These are phyloP conservation scores for Amaranthus cruentus DNA, from an alignment of 148 eudicot species.

Conservation along the genomic window DNA sequence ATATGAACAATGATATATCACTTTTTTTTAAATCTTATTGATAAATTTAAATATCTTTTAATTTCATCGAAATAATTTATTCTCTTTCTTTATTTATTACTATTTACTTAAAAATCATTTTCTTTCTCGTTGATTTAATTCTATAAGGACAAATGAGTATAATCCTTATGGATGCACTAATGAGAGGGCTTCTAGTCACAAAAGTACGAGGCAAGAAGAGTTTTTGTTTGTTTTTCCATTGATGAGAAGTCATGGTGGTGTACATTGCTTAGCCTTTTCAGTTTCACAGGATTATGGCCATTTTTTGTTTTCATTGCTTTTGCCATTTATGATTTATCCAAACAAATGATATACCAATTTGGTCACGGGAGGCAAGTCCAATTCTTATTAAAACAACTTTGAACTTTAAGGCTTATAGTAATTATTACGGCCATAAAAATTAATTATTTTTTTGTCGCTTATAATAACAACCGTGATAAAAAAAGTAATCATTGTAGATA, in stretches of 20 bases:
- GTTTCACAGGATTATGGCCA: conserved; percentile 9
- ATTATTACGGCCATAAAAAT: too few relatives aligned
- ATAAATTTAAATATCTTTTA: neutral
- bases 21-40: too few relatives aligned
- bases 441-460: too few relatives aligned
- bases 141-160: too few relatives aligned
- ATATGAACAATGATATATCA: too few relatives aligned
- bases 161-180: neutral
- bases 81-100: neutral
- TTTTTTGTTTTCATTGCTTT: conserved; percentile 13
- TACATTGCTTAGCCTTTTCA: neutral
- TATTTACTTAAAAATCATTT: too few relatives aligned
- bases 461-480: too few relatives aligned
- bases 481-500: too few relatives aligned
- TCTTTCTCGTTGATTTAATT: too few relatives aligned
- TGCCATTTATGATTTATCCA: neutral
- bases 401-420: too few relatives aligned
- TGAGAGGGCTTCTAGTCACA: conserved; percentile 2
- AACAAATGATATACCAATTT: neutral
- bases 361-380: neutral
- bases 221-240: conserved; percentile 15
- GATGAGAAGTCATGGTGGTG: conserved; percentile 16
- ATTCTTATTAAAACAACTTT: too few relatives aligned
- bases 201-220: conserved; percentile 18
- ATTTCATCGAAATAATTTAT: neutral